Conservation (phyloP, 1,139 yeast species). For the Candida mesenterica region DNA sequence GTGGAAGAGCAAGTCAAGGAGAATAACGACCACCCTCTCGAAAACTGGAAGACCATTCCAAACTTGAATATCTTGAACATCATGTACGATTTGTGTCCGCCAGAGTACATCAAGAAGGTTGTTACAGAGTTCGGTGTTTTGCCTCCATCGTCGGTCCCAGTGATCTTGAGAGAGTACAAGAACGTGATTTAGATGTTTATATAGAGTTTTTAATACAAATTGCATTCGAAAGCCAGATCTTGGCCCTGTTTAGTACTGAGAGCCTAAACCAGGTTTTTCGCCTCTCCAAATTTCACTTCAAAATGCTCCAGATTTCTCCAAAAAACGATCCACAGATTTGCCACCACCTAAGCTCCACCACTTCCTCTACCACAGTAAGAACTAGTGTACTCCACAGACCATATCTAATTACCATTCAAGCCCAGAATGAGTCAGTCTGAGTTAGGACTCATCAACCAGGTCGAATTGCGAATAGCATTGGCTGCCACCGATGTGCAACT, state of each 20-base stretch:
- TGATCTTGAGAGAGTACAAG: slow-evolving; percentile 88
- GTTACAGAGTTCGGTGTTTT: slow-evolving; percentile 94
- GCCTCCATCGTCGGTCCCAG: slow-evolving; percentile 97
- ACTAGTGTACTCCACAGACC: too few species aligned
- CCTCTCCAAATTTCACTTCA: too few species aligned
- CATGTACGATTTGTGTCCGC: slow-evolving; percentile 93
- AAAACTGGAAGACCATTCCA: slow-evolving; percentile 63
- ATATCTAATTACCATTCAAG: too few species aligned
- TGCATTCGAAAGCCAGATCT: neutral
- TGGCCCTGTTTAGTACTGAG: too few species aligned
- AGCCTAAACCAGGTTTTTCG: too few species aligned
- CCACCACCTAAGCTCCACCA: too few species aligned
- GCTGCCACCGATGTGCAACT: slow-evolving; percentile 69
- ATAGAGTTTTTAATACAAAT: neutral
- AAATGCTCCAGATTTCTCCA: too few species aligned
- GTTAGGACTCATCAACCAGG: slow-evolving; percentile 62
- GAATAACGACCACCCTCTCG: slow-evolving; percentile 41
- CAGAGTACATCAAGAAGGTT: slow-evolving; percentile 88
- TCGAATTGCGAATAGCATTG: slow-evolving; percentile 79
- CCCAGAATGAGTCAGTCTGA: slow-evolving; percentile 51
- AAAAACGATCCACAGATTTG: neutral
- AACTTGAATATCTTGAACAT: slow-evolving; percentile 76
- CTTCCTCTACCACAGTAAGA: too few species aligned
- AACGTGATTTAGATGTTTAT: slow-evolving; percentile 21
- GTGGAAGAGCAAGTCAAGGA: slow-evolving; percentile 15